Base-by-base conservation (phyloP, 202 grass and related monocot genomes). In the Saccharum hybrid region DNA sequence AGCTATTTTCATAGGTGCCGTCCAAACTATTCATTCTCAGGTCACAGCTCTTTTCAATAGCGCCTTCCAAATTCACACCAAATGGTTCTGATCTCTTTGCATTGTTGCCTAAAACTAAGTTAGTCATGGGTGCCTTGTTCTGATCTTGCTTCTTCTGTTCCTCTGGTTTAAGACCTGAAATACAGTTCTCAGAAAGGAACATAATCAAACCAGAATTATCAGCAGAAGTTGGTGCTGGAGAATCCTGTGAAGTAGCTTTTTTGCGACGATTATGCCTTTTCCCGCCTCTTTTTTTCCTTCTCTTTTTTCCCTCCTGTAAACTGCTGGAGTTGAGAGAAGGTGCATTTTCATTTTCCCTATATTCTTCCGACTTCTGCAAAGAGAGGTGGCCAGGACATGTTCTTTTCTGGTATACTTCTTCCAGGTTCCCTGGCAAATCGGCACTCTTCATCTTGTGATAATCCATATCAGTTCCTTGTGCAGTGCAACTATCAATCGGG, bases 41-140 rank as follows among this genome's bases (percentile, higher is more conserved):
- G 76, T 37, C 72, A 67, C 49, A 39, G 10, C 72, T 75, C 62
- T 88, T 88, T 74, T 74, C 60, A 79, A 74, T 23, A 49, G 69
- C 21, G 73, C 12, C 61, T 68, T 68, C 37, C 18, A 79, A 63
- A 83, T 48, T 65, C 30, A 72, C 19, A 79, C 0, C 66, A 81
- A 39, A 60, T 41, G 14, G 14, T 82, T 49, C 59, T 66, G 22
- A 30, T 16, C 11, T 72, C n/a, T 72, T 63, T 70, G 40, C 64
- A 21, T 48, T 37, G 21, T 82, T 59, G 15, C 22, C 19, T 46
- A 28, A 23, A 38, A 74, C 21, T 28, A 78, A 81, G 33, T 76
- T 66, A 65, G 66, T 39, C 14, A 56, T 40, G 34, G 57, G 5
- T 43, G 72, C 33, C 22, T 36, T 51, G 7, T 83, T 71, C 59